Evolutionary conservation across 2,329 filamentous ascomycete species (phyloP), one percentile per base, ranked within the genome.

Genomic region (Penicillium glabrum): DNA sequence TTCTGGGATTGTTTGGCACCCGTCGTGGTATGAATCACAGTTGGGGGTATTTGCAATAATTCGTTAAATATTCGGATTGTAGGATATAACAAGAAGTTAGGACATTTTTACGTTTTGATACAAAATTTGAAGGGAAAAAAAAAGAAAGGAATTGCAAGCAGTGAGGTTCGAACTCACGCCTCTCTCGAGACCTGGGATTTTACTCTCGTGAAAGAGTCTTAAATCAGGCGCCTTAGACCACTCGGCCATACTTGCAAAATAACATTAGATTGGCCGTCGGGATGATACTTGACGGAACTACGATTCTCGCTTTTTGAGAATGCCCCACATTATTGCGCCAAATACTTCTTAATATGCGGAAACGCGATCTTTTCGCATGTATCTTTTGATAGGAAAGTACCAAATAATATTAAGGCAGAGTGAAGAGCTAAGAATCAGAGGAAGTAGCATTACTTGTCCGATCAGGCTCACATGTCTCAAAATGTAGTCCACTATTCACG

Each of bases 271-370:
- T 4, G 16, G 8, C 9, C 7, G 3, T 10, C 7, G 10, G 16
- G 8, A 19, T 5, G 8, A 3, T 19, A 10, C 0, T 7, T 39
- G 10, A 11, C 0, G 8, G 4, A 10, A 11, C 1, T 5, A 0
- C 9, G 0, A 11, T 39, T 39, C n/a, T 19, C 35, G 11, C 35
- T 10, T 39, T 39, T 39, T 10, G n/a, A 39, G 35, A 19, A 10
- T 39, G 35, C 16, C 35, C 35, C 35, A 37, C 16, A 39, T 11
- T 19, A 19, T n/a, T 7, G n/a, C 16, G 10, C n/a, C 6, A 19
- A 37, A 37, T 19, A 5, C 1, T 2, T 19, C n/a, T 19, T 19
- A 16, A 16, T 16, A 11, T 16, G 13, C 19, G 13, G 3, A 5
- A 33, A 33, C 14, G 14, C 13, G 7, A 4, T 33, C 1, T 33